Evolutionary conservation across 768 basidiomycete species (phyloP).

Genomic region (Lactifluus hygrophoroides): DNA sequence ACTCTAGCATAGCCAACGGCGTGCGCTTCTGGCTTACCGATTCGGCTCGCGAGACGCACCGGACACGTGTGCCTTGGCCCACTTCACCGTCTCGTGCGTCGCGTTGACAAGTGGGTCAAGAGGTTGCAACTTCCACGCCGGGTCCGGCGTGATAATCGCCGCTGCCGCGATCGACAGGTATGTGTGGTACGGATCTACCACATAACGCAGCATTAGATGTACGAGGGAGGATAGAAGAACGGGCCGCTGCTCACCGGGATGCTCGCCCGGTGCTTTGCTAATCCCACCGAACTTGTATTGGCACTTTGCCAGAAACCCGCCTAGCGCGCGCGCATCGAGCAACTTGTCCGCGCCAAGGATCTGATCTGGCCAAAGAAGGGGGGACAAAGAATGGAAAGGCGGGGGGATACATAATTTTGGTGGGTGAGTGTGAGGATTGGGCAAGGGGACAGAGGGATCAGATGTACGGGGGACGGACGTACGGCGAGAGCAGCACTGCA

Average conservation of each 20-base stretch:
- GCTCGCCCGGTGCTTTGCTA: constrained; percentile 71
- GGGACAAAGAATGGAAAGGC: not conserved
- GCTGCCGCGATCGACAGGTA: constrained; percentile 83
- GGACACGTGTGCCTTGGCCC: constrained; percentile 57
- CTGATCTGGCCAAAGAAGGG: constrained; percentile 32
- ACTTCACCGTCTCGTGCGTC: constrained; percentile 50
- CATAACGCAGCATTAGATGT: not conserved
- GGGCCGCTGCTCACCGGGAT: constrained; percentile 47
- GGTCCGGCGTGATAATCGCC: constrained; percentile 35
- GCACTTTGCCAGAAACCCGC: constrained; percentile 58
- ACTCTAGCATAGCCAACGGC: too few species aligned
- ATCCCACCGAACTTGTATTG: constrained; percentile 91
- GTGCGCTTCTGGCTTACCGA: not conserved
- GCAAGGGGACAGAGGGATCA: not conserved
- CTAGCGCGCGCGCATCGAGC: constrained; percentile 49
- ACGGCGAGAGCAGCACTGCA: constrained; percentile 75
- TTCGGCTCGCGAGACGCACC: not conserved
- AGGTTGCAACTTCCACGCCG: constrained; percentile 45
- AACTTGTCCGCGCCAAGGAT: constrained; percentile 56
- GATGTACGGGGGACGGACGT: constrained; percentile 23
- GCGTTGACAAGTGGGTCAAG: constrained; percentile 71
- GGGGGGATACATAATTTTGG: too few species aligned
- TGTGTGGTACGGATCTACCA: constrained; percentile 86
- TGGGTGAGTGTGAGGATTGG: not conserved
- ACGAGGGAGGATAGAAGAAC: constrained; percentile 9